Evolutionary conservation across 768 basidiomycete species (phyloP).

Genomic region (Hypsizygus marmoreus): DNA sequence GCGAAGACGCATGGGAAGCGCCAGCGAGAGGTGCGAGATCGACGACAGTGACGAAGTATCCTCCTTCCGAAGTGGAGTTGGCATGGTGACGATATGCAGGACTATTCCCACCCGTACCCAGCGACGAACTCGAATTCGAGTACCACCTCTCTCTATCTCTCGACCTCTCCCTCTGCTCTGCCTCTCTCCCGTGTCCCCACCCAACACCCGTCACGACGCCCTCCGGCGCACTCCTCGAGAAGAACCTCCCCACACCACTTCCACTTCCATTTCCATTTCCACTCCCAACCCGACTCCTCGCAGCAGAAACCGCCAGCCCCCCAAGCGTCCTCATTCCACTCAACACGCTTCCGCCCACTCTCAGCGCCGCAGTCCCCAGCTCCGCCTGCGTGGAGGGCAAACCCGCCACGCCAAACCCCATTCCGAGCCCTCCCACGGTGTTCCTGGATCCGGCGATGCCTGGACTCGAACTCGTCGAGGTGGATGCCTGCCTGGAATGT

Average conservation of each 20-base stretch:
- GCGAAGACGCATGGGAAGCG: no score
- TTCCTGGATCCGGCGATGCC: constrained; percentile 51
- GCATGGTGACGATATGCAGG: no score
- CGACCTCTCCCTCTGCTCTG: constrained; percentile 11
- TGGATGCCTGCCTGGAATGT: constrained; percentile 6
- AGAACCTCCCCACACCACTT: constrained; percentile 41
- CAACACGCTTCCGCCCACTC: constrained; percentile 61
- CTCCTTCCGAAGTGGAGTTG: no score
- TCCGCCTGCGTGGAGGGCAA: no score
- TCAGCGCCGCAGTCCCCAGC: constrained; percentile 60
- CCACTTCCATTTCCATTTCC: constrained; percentile 21
- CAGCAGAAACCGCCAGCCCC: constrained; percentile 59
- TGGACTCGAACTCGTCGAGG: constrained; percentile 28
- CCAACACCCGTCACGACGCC: constrained; percentile 20
- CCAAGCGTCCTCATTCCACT: constrained; percentile 66
- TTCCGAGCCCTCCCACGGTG: no score
- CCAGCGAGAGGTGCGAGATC: constrained; percentile 51
- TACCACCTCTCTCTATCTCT: constrained; percentile 24
- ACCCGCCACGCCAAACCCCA: no score
- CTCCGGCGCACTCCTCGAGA: constrained; percentile 66
- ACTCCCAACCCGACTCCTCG: constrained; percentile 35
- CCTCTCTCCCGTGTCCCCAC: constrained; percentile 9
- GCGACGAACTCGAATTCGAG: constrained; percentile 10
- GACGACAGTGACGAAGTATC: constrained; percentile 46
- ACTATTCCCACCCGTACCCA: no score